These are phyloP conservation scores for Plenodomus biglobosus DNA, from an alignment of 2,329 filamentous ascomycete genomes.

Conservation along the genomic window DNA sequence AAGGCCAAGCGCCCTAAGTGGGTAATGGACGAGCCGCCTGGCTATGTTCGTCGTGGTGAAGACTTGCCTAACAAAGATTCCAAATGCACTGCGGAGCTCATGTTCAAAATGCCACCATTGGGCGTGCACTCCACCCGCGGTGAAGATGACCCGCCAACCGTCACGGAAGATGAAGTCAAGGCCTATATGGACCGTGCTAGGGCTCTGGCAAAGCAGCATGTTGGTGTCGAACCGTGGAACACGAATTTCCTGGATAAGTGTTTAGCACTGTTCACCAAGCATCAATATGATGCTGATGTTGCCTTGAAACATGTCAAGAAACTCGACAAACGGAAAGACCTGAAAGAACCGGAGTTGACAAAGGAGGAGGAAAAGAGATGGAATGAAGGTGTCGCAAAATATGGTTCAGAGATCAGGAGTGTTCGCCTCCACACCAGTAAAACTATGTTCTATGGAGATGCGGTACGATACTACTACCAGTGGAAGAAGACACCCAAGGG, in stretches of 20 bases:
- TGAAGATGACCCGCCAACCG: constrained; percentile 46
- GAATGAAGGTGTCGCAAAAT: constrained; percentile 86
- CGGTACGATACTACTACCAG: constrained; percentile 93
- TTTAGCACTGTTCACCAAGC: constrained; percentile 69
- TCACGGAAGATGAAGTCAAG: constrained; percentile 64
- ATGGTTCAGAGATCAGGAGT: constrained; percentile 82
- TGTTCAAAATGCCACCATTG: constrained; percentile 73
- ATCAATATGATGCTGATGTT: constrained; percentile 69
- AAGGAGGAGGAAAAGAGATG: constrained; percentile 83
- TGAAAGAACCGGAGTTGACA: constrained; percentile 82
- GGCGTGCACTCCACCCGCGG: constrained; percentile 51
- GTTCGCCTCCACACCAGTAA: constrained; percentile 81
- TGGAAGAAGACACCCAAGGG: constrained; percentile 95
- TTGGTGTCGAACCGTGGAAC: constrained; percentile 72
- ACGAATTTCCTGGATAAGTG: constrained; percentile 90
- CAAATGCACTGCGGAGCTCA: constrained; percentile 70
- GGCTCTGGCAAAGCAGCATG: constrained; percentile 59
- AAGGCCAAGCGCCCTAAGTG: constrained; percentile 85
- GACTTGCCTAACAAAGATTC: constrained; percentile 73
- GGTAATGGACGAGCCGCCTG: constrained; percentile 86
- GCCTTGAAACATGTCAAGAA: constrained; percentile 71
- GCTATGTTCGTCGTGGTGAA: constrained; percentile 82
- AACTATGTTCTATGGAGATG: constrained; percentile 73
- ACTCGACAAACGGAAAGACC: constrained; percentile 66
- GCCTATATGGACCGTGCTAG: constrained; percentile 74